Evolutionary conservation across 2,329 filamentous ascomycete genomes (phyloP).

Genomic region (Aspergillus sojae): DNA sequence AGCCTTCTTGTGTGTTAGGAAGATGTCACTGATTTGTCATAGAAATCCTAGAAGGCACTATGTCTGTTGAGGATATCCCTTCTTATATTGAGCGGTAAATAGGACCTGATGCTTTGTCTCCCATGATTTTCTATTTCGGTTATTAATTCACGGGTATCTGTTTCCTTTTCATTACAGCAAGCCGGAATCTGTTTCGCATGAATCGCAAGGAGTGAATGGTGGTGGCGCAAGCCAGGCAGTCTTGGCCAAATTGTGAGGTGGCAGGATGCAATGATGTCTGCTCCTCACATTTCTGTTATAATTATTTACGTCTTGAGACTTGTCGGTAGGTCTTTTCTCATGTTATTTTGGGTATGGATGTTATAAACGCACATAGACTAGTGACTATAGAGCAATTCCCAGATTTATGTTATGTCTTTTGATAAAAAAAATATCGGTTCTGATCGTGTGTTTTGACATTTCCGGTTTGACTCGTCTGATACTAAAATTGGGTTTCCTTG

Average conservation of each 20-base stretch:
- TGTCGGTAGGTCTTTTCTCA: constrained; percentile 11
- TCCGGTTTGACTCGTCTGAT: no score
- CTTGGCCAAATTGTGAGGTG: constrained; percentile 18
- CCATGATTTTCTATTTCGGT: constrained; percentile 13
- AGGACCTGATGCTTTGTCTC: constrained; percentile 15
- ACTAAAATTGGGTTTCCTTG: background rate
- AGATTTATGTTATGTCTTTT: background rate
- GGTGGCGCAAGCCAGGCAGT: constrained; percentile 16
- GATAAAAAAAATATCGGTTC: background rate
- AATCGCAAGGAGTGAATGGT: constrained; percentile 11
- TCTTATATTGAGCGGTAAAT: constrained; percentile 59
- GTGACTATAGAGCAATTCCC: constrained; percentile 16
- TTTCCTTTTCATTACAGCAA: constrained; percentile 22
- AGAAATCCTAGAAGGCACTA: constrained; percentile 76
- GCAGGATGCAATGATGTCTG: background rate
- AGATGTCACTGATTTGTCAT: constrained; percentile 21
- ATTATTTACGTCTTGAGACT: constrained; percentile 9
- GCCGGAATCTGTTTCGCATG: constrained; percentile 16
- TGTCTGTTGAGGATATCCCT: constrained; percentile 79
- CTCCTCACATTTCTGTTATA: constrained; percentile 6
- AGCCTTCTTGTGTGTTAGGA: constrained; percentile 12
- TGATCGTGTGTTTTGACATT: no score
- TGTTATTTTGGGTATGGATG: constrained; percentile 9
- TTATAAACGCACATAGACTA: constrained; percentile 18
- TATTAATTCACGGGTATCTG: constrained; percentile 22